Percentiles rank a stretch among this genome's conserved stretches.
Conservation (phyloP, 805 yeast species). For the Zygosaccharomyces bisporus region DNA sequence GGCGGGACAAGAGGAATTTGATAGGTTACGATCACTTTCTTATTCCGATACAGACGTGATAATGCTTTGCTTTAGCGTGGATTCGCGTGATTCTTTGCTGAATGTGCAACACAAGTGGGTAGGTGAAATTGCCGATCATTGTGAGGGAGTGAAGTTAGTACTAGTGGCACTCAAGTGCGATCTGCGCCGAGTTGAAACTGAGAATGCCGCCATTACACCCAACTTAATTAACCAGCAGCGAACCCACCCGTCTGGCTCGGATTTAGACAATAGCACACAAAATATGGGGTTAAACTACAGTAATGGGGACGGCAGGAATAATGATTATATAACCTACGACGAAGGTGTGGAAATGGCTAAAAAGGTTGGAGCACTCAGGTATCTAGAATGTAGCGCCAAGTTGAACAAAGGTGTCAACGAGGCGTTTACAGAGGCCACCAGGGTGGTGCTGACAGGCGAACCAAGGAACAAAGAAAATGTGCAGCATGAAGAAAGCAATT, state of each 20-base stretch:
- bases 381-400: constrained; percentile 95
- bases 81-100: constrained; percentile 88
- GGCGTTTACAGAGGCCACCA: constrained; percentile 97
- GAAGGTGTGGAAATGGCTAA: constrained; percentile 94
- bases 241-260: constrained; percentile 15
- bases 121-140: constrained; percentile 93
- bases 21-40: constrained; percentile 83
- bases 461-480: constrained; percentile 63
- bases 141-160: constrained; percentile 92
- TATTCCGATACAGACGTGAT: constrained; percentile 96
- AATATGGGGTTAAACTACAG: constrained; percentile 22
- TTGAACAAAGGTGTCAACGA: constrained; percentile 97
- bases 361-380: constrained; percentile 87
- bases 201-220: constrained; percentile 34
- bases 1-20: constrained; percentile 98
- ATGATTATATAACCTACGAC: constrained; percentile 71
- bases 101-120: constrained; percentile 97
- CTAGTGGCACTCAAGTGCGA: constrained; percentile 94
- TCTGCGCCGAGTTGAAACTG: constrained; percentile 66
- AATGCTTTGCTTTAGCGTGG: constrained; percentile 93
- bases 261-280: constrained; percentile 16
- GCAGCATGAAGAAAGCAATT: constrained; percentile 36
- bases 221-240: constrained; percentile 29
- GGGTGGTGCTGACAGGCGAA: constrained; percentile 89
- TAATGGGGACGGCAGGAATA: constrained; percentile 26